Evolutionary conservation across 768 basidiomycete genomes (phyloP), one percentile per base, ranked within the genome.

Genomic region (Tephrocybe sp.): DNA sequence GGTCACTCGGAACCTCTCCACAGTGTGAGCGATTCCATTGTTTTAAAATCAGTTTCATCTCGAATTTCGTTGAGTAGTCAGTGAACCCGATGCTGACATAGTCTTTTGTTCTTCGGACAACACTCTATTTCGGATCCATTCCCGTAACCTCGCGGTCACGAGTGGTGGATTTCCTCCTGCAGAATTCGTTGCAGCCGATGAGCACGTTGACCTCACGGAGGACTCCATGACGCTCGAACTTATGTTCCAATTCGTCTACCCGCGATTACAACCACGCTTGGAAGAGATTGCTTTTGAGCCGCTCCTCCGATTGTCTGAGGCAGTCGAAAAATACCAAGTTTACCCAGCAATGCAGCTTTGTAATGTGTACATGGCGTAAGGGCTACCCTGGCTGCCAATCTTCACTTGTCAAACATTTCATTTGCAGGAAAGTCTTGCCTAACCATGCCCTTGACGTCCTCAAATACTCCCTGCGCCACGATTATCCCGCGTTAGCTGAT

Each of bases 261-360:
- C 59, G 3, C 45, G 42, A 17, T 40, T 21, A 5, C 59, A 60
- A 18, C 56, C 59, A 14, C n/a, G 25, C 15, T 8, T 60, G 3
- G 51, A 53, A 4, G 11, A 18, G 1, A 21, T 57, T 3, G 15
- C 41, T 14, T 60, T 62, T 26, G 44, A 57, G 11, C 15, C 26
- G 0, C 43, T 60, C 15, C 28, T 28, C 21, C 32, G 20, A 33
- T 24, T 62, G 11, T 41, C 61, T 3, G 61, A 62, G 18, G 62
- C 59, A 0, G 59, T 54, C 1, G 59, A 61, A 41, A 61, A 61
- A 41, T 61, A 62, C 18, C 50, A 55, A 32, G 50, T 62, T 1
- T 61, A 61, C 23, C 53, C 62, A 11, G 62, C 59, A 3, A 57
- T 57, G 57, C 49, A 55, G 23, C 15, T 58, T 15, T 62, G 59